Evolutionary conservation across 129 eudicot genomes (phyloP).

Genomic region (Flaveria linearis): DNA sequence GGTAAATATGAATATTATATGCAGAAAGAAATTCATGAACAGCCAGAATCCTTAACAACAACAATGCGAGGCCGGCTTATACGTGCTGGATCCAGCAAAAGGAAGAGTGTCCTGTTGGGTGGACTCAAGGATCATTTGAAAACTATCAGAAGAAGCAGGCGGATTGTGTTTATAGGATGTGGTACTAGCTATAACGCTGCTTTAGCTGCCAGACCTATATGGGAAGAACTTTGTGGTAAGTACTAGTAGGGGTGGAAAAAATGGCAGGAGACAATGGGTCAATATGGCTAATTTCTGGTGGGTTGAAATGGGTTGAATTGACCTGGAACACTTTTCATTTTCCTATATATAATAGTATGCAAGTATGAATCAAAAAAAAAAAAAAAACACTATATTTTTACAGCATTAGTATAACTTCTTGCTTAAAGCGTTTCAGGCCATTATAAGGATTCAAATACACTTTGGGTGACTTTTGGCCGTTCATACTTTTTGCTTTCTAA

Average conservation of each 20-base stretch:
- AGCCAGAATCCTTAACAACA: constrained; percentile 91
- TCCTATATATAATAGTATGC: not conserved
- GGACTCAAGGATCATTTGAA: constrained; percentile 93
- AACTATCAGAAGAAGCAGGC: constrained; percentile 92
- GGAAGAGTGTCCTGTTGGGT: constrained; percentile 81
- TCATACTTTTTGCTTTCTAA: not conserved
- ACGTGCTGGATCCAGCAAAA: constrained; percentile 86
- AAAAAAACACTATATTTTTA: not conserved
- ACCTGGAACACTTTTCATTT: not conserved
- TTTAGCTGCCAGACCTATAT: constrained; percentile 83
- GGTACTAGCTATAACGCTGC: constrained; percentile 99
- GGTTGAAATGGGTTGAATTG: not conserved
- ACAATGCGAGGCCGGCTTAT: constrained; percentile 95
- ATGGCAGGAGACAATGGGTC: not conserved
- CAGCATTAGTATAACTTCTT: not conserved
- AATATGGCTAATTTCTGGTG: not conserved
- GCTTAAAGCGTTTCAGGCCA: not conserved
- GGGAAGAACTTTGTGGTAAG: constrained; percentile 98
- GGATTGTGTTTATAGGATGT: constrained; percentile 93
- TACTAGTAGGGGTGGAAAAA: not conserved
- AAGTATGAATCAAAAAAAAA: not conserved
- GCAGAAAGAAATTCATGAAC: constrained; percentile 98
- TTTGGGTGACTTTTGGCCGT: not conserved
- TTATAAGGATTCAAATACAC: not conserved
- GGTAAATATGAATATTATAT: constrained; percentile 92